Conservation (phyloP, 805 yeast genomes). For the Metschnikowia cerradonensis region DNA sequence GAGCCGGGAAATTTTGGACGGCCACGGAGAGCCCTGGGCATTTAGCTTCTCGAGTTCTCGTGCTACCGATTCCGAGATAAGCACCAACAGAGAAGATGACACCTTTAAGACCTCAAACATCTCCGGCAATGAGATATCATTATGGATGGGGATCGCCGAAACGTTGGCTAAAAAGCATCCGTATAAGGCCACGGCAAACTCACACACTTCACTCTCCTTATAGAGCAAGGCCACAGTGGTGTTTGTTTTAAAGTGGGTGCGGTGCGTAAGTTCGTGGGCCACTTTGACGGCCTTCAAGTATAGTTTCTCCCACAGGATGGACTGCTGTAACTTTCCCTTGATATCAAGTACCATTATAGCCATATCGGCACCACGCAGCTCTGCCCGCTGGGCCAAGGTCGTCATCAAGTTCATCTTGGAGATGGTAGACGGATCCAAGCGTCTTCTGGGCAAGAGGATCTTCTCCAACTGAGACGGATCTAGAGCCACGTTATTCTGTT, state of each 20-base stretch:
- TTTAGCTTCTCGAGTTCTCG: constrained; percentile 68
- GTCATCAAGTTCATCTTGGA: constrained; percentile 58
- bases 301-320: constrained; percentile 87
- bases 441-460: constrained; percentile 61
- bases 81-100: constrained; percentile 72
- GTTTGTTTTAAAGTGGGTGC: constrained; percentile 67
- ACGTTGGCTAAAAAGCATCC: constrained; percentile 93
- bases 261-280: constrained; percentile 76
- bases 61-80: constrained; percentile 75
- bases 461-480: constrained; percentile 43
- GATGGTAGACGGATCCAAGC: constrained; percentile 22
- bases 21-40: constrained; percentile 57
- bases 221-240: constrained; percentile 83
- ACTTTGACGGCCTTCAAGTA: constrained; percentile 80
- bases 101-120: constrained; percentile 65
- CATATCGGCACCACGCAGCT: constrained; percentile 53
- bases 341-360: constrained; percentile 72
- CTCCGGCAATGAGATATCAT: constrained; percentile 64
- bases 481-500: constrained; percentile 21
- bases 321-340: constrained; percentile 72
- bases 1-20: constrained; percentile 69
- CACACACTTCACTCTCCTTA: constrained; percentile 78
- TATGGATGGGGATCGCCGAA: constrained; percentile 89
- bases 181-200: constrained; percentile 78
- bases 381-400: constrained; percentile 70